phyloP scores from a whole-genome alignment of 306 rosid genomes.

The Cercis canadensis region DNA sequence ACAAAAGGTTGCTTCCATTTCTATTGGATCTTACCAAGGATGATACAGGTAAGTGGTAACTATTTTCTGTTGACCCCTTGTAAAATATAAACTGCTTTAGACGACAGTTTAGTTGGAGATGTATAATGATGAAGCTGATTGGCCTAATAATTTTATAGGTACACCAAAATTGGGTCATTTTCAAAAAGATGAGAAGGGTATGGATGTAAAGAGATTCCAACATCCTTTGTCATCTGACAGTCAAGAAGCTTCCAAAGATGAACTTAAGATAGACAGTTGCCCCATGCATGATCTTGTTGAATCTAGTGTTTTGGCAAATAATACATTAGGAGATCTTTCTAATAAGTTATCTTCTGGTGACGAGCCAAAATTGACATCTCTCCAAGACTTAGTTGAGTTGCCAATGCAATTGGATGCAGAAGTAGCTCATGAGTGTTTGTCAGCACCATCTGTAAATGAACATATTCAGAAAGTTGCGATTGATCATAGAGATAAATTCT shows the following conservation, averaged over 20 bases:
- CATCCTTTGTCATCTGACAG: neutral
- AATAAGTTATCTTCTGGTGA: constrained; percentile 35
- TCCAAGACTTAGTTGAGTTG: constrained; percentile 20
- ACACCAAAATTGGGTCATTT: constrained; percentile 15
- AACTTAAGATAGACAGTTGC: neutral
- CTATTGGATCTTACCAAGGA: constrained; percentile 45
- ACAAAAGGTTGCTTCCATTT: constrained; percentile 73
- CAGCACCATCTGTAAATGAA: constrained; percentile 30
- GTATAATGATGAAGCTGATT: constrained; percentile 18
- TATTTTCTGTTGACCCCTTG: constrained; percentile 7
- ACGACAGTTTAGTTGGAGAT: neutral
- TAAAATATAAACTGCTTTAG: neutral
- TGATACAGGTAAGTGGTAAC: constrained; percentile 56
- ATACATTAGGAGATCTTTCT: constrained; percentile 35
- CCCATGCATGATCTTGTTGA: constrained; percentile 32
- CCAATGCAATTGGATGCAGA: constrained; percentile 18
- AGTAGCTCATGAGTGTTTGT: constrained; percentile 18
- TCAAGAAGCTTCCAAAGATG: constrained; percentile 6
- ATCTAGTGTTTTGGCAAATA: constrained; percentile 27
- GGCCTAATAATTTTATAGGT: constrained; percentile 42
- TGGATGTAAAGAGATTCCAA: constrained; percentile 19
- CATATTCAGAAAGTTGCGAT: neutral
- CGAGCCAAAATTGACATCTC: constrained; percentile 30
- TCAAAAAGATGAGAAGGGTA: constrained; percentile 31
- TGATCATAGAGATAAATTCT: neutral